Evolutionary conservation across 352 stramenopile genomes (phyloP).

Genomic region (Plasmopara viticola): DNA sequence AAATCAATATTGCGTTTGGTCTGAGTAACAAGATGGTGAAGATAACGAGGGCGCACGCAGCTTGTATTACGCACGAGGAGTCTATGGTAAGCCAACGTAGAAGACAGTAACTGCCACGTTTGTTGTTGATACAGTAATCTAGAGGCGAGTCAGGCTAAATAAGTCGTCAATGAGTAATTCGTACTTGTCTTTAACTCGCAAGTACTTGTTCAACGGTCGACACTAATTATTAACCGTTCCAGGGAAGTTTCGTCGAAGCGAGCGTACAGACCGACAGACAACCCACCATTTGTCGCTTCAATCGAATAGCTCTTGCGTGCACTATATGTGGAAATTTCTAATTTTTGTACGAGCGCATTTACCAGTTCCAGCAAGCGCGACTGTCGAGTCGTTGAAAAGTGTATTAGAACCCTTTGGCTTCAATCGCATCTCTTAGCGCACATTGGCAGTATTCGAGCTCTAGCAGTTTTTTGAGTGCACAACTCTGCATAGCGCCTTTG

Average conservation of each 20-base stretch:
- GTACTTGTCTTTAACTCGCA: not conserved
- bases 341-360: slow-evolving; percentile 11
- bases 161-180: slow-evolving; percentile 3
- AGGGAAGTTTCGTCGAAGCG: slow-evolving; percentile 23
- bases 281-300: slow-evolving; percentile 7
- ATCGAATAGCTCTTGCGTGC: slow-evolving; percentile 17
- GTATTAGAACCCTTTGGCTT: too few species aligned
- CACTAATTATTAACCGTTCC: slow-evolving; percentile 16
- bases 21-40: too few species aligned
- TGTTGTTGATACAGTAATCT: too few species aligned
- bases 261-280: slow-evolving; percentile 14
- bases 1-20: too few species aligned
- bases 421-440: too few species aligned
- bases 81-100: too few species aligned
- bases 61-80: too few species aligned
- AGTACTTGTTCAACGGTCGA: slow-evolving; percentile 1
- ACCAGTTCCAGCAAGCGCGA: slow-evolving; percentile 12
- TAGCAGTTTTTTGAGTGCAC: not conserved
- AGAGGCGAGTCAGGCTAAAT: not conserved
- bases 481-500: slow-evolving; percentile 1
- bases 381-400: slow-evolving; percentile 1
- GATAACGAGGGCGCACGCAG: too few species aligned
- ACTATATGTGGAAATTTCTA: slow-evolving; percentile 5
- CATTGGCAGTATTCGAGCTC: too few species aligned
- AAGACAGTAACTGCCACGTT: too few species aligned